Percentiles rank a stretch among this genome's conserved stretches.
These are phyloP conservation scores for Calycina herbarum DNA, from an alignment of 2,329 filamentous ascomycete genomes.

Conservation along the genomic window DNA sequence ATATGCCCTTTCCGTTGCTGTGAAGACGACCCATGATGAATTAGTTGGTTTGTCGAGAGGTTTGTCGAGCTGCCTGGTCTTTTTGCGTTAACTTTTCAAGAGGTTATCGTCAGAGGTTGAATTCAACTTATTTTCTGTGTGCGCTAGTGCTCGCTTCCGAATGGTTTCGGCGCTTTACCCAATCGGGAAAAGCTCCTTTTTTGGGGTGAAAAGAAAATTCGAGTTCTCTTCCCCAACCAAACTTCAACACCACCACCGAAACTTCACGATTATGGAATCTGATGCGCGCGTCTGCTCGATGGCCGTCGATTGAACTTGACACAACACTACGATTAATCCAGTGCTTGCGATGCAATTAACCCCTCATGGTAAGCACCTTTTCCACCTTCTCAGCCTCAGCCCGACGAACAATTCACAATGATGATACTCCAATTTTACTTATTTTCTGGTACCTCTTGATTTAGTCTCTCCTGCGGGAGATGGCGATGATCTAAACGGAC, in stretches of 20 bases:
- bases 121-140: not conserved
- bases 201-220: not conserved
- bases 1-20: constrained; percentile 99
- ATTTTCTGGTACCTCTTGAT: constrained; percentile 99
- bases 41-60: constrained; percentile 30
- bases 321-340: not conserved
- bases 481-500: constrained; percentile 32
- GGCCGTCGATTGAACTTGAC: not conserved
- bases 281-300: not conserved
- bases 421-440: constrained; percentile 67
- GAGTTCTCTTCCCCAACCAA: not conserved
- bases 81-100: not conserved
- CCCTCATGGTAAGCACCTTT: constrained; percentile 13
- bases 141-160: not conserved
- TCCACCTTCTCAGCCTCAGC: constrained; percentile 7
- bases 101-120: not conserved
- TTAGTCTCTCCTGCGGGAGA: constrained; percentile 48
- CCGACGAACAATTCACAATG: constrained; percentile 46
- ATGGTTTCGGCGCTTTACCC: too few relatives aligned
- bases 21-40: constrained; percentile 92
- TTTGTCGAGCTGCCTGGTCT: constrained; percentile 28
- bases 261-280: not conserved
- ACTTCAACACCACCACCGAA: not conserved
- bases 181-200: not conserved
- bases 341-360: constrained; percentile 14